Conservation (phyloP, 352 stramenopile genomes). For the Nothophytophthora sp. region DNA sequence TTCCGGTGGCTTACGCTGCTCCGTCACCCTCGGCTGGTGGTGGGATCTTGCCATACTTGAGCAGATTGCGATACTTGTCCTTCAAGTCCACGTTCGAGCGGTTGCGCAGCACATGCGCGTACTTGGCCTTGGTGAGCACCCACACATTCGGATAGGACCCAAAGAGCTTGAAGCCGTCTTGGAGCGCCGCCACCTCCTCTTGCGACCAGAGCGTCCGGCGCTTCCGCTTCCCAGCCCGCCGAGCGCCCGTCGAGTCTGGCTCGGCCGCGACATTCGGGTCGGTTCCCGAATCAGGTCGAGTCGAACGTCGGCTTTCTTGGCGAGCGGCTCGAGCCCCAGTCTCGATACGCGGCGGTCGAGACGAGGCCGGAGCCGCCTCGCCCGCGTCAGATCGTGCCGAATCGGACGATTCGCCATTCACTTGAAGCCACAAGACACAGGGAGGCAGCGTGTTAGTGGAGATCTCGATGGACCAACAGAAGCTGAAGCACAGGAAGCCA, state of each 20-base stretch:
- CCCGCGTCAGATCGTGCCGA: constrained; percentile 18
- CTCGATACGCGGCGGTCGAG: constrained; percentile 14
- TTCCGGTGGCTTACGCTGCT: constrained; percentile 14
- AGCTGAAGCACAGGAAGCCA: not conserved
- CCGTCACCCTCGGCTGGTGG: not conserved
- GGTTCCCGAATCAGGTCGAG: too few species aligned
- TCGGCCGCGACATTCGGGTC: too few species aligned
- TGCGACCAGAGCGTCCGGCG: constrained; percentile 52
- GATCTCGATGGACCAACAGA: not conserved
- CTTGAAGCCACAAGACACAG: constrained; percentile 5
- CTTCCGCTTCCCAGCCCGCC: constrained; percentile 2
- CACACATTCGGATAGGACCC: constrained; percentile 53
- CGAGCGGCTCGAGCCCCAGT: constrained; percentile 6
- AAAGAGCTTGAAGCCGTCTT: constrained; percentile 61
- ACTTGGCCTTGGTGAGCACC: constrained; percentile 70
- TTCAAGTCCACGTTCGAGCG: constrained; percentile 81
- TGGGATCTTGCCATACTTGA: constrained; percentile 42
- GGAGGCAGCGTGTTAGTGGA: constrained; percentile 4
- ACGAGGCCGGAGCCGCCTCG: constrained; percentile 7
- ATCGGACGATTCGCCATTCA: constrained; percentile 12
- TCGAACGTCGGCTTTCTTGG: constrained; percentile 12
- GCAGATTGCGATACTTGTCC: constrained; percentile 84
- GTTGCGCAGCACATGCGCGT: constrained; percentile 37
- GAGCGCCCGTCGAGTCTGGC: too few species aligned
- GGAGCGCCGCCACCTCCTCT: constrained; percentile 56